These are phyloP conservation scores for Suhomyces chickasaworum DNA, from an alignment of 1,139 yeast species.

Conservation along the genomic window DNA sequence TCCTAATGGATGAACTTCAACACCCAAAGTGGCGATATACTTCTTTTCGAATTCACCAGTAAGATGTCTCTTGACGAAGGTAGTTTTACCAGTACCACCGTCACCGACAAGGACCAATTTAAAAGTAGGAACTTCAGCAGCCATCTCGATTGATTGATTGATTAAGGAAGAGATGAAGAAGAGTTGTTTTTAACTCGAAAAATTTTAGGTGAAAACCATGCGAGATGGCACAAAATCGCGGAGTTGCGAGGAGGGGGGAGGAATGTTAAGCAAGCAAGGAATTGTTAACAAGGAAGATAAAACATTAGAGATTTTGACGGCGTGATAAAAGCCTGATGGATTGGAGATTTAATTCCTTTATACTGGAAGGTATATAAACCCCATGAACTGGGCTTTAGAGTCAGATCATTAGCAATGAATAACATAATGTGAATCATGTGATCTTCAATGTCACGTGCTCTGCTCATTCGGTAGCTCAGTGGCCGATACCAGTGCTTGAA, in stretches of 20 bases:
- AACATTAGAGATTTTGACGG: too few relatives aligned
- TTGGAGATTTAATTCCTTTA: too few relatives aligned
- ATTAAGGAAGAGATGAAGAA: constrained; percentile 14
- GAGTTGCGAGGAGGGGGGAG: background rate
- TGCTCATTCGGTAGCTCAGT: too few relatives aligned
- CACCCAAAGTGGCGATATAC: constrained; percentile 99
- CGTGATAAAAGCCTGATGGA: too few relatives aligned
- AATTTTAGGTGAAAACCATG: constrained; percentile 11
- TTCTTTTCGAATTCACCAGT: constrained; percentile 99
- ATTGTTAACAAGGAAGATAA: too few relatives aligned
- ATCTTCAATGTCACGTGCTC: too few relatives aligned
- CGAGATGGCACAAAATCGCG: constrained; percentile 11
- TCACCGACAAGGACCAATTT: constrained; percentile 99
- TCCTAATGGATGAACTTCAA: constrained; percentile 97
- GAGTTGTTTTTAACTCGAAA: constrained; percentile 9
- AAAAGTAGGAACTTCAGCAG: constrained; percentile 93
- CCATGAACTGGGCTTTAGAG: too few relatives aligned
- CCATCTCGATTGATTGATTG: constrained; percentile 39
- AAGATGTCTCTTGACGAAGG: constrained; percentile 98
- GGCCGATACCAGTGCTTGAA: too few relatives aligned
- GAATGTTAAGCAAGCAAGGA: background rate
- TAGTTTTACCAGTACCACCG: constrained; percentile 99
- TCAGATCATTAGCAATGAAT: too few relatives aligned
- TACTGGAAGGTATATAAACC: too few relatives aligned
- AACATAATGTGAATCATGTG: too few relatives aligned